Evolutionary conservation across 352 stramenopile species (phyloP), one percentile per base, ranked within the genome.

Genomic region (Pythium folliculosum): DNA sequence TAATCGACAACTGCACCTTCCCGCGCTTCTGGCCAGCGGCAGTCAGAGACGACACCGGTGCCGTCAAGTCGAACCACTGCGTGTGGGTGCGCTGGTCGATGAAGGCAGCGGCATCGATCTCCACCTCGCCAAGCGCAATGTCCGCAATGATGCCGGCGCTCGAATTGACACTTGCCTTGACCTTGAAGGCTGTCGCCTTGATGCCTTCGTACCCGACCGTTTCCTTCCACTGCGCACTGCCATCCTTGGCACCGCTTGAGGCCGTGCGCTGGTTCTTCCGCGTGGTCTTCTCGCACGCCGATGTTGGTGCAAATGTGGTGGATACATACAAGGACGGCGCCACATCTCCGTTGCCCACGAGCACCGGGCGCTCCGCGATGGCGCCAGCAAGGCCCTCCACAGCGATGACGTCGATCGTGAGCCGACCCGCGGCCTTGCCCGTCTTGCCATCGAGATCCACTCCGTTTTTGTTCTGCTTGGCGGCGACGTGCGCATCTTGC

Each of bases 401-500:
- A 2, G 66, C 60, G 21, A 88, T 55, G 21, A 94, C 81, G 40
- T 82, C 70, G 60, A 95, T 73, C 9, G 54, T 71, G 30, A 91
- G 60, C 23, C 70, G 59, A 7, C 87, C 87, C 23, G 71, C 70
- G 22, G 84, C 85, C 59, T 90, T 93, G 52, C 80, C 73, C 23
- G 82, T 82, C 47, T 65, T 76, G 48, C 69, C 40, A 48, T 84
- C 64, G 37, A 92, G 27, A 61, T 95, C 87, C 32, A 95, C 78
- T n/a, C 84, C 87, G 43, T 92, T 70, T 70, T 85, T 90, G 72
- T 95, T 95, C 63, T 83, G 81, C 69, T 83, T 86, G 19, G 30
- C 61, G 12, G 44, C 22, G 3, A 69, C 65, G 19, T 80, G 69
- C 22, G 67, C 71, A 35, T 81, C 79, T 53, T 88, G 60, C 0